These are phyloP conservation scores for Talaromyces amestolkiae DNA, from an alignment of 2,329 filamentous ascomycete genomes.

Conservation along the genomic window DNA sequence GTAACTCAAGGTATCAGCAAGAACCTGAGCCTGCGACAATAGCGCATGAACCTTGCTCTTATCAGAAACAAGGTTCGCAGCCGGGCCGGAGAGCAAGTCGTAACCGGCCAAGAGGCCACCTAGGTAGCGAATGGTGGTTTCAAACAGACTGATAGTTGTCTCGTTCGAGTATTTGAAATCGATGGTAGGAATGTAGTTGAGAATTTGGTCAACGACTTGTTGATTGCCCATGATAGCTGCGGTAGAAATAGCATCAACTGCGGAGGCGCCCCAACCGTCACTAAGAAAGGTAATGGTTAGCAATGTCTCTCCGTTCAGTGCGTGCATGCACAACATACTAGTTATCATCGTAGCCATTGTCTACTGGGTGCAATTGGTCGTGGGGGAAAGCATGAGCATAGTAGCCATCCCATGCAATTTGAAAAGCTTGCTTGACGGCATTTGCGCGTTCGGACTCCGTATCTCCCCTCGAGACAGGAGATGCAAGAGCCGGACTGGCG, in stretches of 20 bases:
- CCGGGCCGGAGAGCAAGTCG: slow-evolving; percentile 66
- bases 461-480: slow-evolving; percentile 22
- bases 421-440: slow-evolving; percentile 67
- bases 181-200: slow-evolving; percentile 68
- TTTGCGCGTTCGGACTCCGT: slow-evolving; percentile 43
- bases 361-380: slow-evolving; percentile 70
- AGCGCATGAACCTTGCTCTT: slow-evolving; percentile 55
- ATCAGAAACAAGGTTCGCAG: slow-evolving; percentile 52
- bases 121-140: slow-evolving; percentile 86
- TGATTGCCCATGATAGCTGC: slow-evolving; percentile 72
- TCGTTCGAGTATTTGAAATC: slow-evolving; percentile 62
- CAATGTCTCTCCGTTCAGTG: background rate
- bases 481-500: slow-evolving; percentile 25
- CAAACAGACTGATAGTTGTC: slow-evolving; percentile 70
- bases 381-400: slow-evolving; percentile 71
- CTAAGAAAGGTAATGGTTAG: slow-evolving; percentile 43
- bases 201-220: slow-evolving; percentile 66
- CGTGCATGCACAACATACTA: slow-evolving; percentile 51
- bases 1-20: slow-evolving; percentile 72
- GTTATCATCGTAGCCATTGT: slow-evolving; percentile 65
- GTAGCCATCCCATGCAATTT: slow-evolving; percentile 70
- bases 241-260: slow-evolving; percentile 76
- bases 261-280: slow-evolving; percentile 81
- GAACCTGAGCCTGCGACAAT: slow-evolving; percentile 63
- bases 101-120: slow-evolving; percentile 73